Percentiles rank a stretch among this genome's conserved stretches.
Evolutionary conservation across 2,329 filamentous ascomycete species (phyloP).

Genomic region (Fulvia fulva): DNA sequence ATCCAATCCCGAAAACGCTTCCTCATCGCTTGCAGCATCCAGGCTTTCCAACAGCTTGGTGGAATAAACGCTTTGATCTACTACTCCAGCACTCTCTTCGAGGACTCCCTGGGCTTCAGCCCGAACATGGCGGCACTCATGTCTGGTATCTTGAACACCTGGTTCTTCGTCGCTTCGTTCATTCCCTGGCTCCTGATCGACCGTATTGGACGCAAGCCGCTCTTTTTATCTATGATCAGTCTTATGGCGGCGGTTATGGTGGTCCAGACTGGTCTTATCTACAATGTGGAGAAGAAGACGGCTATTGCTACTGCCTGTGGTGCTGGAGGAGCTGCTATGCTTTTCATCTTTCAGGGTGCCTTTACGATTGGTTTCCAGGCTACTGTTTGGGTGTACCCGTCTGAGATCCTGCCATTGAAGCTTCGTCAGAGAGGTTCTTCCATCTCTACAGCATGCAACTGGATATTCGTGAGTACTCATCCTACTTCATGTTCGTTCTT

Average conservation of each 20-base stretch:
- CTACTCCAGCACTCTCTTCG: slow-evolving; percentile 30
- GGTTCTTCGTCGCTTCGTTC: slow-evolving; percentile 51
- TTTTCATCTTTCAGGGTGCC: slow-evolving; percentile 62
- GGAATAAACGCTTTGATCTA: slow-evolving; percentile 32
- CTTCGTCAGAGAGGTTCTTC: slow-evolving; percentile 31
- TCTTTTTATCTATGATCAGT: slow-evolving; percentile 31
- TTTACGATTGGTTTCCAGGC: slow-evolving; percentile 59
- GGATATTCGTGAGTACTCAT: slow-evolving; percentile 22
- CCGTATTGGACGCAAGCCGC: slow-evolving; percentile 31
- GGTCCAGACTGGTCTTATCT: slow-evolving; percentile 47
- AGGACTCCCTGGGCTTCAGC: slow-evolving; percentile 25
- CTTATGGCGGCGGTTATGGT: slow-evolving; percentile 63
- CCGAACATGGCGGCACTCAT: slow-evolving; percentile 27
- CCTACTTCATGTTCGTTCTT: not conserved
- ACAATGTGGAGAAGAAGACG: slow-evolving; percentile 30
- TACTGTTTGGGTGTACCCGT: slow-evolving; percentile 60
- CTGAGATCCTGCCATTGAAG: slow-evolving; percentile 53
- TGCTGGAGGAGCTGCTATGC: slow-evolving; percentile 46
- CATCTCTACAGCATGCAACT: slow-evolving; percentile 33
- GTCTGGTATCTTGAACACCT: slow-evolving; percentile 39
- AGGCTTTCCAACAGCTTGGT: slow-evolving; percentile 28
- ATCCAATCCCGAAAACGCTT: slow-evolving; percentile 28
- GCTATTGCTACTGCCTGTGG: slow-evolving; percentile 24
- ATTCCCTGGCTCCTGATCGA: slow-evolving; percentile 42
- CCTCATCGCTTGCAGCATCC: slow-evolving; percentile 29